These are phyloP conservation scores for Calonectria pseudoturangicola DNA, from an alignment of 2,329 filamentous ascomycete genomes.

Conservation along the genomic window DNA sequence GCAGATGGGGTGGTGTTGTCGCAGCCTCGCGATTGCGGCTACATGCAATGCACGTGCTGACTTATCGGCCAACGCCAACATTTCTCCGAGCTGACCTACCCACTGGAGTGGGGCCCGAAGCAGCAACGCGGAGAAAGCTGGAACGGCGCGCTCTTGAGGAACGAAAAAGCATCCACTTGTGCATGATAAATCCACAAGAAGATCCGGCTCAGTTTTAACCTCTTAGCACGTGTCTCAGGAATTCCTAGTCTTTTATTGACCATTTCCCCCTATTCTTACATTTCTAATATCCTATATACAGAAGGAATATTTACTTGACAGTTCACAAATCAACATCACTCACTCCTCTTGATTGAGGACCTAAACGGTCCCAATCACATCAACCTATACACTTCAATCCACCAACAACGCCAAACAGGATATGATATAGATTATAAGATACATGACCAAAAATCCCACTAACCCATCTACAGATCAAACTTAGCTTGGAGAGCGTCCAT, in stretches of 20 bases:
- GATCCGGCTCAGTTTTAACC: not conserved
- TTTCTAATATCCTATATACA: not conserved
- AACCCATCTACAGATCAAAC: constrained; percentile 31
- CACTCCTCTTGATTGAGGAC: not conserved
- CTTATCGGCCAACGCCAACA: constrained; percentile 44
- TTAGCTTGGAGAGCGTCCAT: not conserved
- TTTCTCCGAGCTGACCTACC: constrained; percentile 46
- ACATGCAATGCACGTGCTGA: constrained; percentile 50
- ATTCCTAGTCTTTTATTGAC: not conserved
- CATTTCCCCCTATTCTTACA: not conserved
- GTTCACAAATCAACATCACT: not conserved
- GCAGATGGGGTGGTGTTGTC: constrained; percentile 43
- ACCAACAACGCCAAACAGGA: constrained; percentile 29
- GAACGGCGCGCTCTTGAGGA: not conserved
- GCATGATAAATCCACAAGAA: not conserved
- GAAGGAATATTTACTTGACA: not conserved
- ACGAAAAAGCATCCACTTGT: not conserved
- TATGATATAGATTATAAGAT: constrained; percentile 9
- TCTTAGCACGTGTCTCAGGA: not conserved
- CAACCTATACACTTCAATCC: not conserved
- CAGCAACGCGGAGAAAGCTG: not conserved
- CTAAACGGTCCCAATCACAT: not conserved
- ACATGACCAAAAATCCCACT: constrained; percentile 2
- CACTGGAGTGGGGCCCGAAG: not conserved
- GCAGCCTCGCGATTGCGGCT: constrained; percentile 47